A percentile compares a stretch with the other conserved stretches of the same genome.
Evolutionary conservation across 495 filamentous ascomycete species (phyloP).

Genomic region (Cenococcum geophilum): DNA sequence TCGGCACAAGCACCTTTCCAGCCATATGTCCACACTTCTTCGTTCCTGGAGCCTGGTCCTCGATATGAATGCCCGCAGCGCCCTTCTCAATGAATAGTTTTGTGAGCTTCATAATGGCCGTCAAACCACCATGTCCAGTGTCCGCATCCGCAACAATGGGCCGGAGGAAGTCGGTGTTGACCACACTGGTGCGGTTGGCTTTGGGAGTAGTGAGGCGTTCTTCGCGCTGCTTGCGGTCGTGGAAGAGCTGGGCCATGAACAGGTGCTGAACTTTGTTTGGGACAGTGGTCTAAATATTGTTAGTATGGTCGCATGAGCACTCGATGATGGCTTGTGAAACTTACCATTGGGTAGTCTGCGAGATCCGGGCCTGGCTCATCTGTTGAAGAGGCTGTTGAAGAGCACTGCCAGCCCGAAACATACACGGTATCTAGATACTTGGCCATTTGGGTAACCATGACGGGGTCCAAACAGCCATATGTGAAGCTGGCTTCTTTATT

Average conservation of each 20-base stretch:
- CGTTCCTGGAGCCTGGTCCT: conserved; percentile 95
- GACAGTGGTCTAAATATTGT: conserved; percentile 69
- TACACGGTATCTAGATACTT: conserved; percentile 98
- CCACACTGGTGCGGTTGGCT: conserved; percentile 62
- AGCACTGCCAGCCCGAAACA: conserved; percentile 98
- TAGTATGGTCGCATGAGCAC: neutral
- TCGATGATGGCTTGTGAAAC: conserved; percentile 22
- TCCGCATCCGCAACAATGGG: conserved; percentile 97
- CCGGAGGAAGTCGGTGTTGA: conserved; percentile 87
- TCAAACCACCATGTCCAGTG: conserved; percentile 93
- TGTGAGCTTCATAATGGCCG: conserved; percentile 97
- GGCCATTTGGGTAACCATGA: conserved; percentile 98
- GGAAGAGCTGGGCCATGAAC: conserved; percentile 97
- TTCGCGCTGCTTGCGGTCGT: conserved; percentile 97
- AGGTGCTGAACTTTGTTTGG: conserved; percentile 97
- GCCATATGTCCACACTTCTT: conserved; percentile 99
- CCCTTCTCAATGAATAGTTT: conserved; percentile 97
- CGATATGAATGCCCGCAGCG: conserved; percentile 96
- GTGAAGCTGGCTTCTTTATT: conserved; percentile 81
- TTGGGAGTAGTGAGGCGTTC: conserved; percentile 79
- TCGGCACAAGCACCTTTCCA: conserved; percentile 94
- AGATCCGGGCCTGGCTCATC: conserved; percentile 97
- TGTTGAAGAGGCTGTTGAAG: conserved; percentile 85
- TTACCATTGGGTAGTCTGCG: conserved; percentile 93
- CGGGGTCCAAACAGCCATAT: conserved; percentile 94